phyloP scores from a whole-genome alignment of 805 yeast species.

The Metschnikowia vanudenii region DNA sequence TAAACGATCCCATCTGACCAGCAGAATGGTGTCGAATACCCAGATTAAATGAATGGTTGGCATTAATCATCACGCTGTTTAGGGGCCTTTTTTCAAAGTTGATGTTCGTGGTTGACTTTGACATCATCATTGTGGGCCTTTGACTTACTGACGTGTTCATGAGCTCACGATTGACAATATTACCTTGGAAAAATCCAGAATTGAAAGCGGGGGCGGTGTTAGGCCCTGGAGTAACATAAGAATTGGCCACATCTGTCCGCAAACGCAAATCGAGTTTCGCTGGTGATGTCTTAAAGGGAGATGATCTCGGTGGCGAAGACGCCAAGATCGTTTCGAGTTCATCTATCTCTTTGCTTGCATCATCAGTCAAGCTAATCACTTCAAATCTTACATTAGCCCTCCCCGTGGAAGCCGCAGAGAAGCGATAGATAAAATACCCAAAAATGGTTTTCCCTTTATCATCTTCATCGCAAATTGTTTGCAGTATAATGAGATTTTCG shows the following conservation, averaged over 20 bases:
- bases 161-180: constrained; percentile 9
- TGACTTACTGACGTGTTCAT: background rate
- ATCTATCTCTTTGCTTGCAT: constrained; percentile 16
- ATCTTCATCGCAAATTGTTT: constrained; percentile 28
- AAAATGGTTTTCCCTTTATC: constrained; percentile 4
- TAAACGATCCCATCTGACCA: constrained; percentile 15
- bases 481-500: constrained; percentile 28
- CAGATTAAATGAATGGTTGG: constrained; percentile 3
- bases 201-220: constrained; percentile 37
- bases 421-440: constrained; percentile 15
- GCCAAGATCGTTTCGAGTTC: constrained; percentile 41
- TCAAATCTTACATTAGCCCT: constrained; percentile 7
- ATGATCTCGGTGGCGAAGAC: constrained; percentile 36
- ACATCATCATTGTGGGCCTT: constrained; percentile 4
- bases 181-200: constrained; percentile 19
- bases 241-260: constrained; percentile 9
- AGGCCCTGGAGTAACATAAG: constrained; percentile 24
- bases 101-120: constrained; percentile 9
- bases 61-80: background rate
- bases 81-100: constrained; percentile 7
- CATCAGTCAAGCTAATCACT: constrained; percentile 5
- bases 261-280: constrained; percentile 18
- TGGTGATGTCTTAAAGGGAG: constrained; percentile 33
- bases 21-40: constrained; percentile 19
- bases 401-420: constrained; percentile 6